Evolutionary conservation across 2,329 filamentous ascomycete genomes (phyloP).

Genomic region (Dactylellina sp.): DNA sequence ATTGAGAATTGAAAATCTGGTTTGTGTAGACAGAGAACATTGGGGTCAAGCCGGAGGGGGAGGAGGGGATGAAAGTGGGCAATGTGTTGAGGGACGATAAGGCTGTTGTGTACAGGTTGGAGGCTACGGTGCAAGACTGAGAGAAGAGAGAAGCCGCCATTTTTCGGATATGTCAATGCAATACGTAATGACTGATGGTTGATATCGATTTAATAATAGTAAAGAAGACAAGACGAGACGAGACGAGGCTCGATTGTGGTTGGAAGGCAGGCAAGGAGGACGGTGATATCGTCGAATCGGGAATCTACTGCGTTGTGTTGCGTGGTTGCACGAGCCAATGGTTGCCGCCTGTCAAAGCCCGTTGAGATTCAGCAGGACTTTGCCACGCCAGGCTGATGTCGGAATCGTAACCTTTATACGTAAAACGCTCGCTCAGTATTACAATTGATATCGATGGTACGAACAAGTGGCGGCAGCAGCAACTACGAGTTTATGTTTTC

Average conservation of each 20-base stretch:
- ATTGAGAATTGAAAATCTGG: conserved; percentile 39
- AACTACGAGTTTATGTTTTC: background rate
- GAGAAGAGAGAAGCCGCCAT: conserved; percentile 47
- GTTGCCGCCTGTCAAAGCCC: background rate
- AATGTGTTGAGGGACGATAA: conserved; percentile 46
- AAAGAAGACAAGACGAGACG: no score
- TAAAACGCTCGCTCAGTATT: background rate
- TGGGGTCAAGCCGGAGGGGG: conserved; percentile 23
- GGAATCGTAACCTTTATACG: background rate
- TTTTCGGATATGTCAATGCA: background rate
- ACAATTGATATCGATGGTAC: conserved; percentile 17
- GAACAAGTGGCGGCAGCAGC: background rate
- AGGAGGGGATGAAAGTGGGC: conserved; percentile 43
- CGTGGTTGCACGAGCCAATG: conserved; percentile 13
- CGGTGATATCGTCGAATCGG: conserved; percentile 15
- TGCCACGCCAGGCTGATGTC: background rate
- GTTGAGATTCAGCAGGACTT: no score
- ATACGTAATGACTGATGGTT: background rate
- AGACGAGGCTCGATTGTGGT: no score
- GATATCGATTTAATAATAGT: background rate
- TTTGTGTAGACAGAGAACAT: conserved; percentile 39
- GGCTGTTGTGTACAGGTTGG: conserved; percentile 44
- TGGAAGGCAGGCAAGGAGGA: no score
- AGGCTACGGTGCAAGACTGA: conserved; percentile 40
- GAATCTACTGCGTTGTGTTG: conserved; percentile 33